Conservation (phyloP, 306 rosid genomes). For the Glycine tomentella region DNA sequence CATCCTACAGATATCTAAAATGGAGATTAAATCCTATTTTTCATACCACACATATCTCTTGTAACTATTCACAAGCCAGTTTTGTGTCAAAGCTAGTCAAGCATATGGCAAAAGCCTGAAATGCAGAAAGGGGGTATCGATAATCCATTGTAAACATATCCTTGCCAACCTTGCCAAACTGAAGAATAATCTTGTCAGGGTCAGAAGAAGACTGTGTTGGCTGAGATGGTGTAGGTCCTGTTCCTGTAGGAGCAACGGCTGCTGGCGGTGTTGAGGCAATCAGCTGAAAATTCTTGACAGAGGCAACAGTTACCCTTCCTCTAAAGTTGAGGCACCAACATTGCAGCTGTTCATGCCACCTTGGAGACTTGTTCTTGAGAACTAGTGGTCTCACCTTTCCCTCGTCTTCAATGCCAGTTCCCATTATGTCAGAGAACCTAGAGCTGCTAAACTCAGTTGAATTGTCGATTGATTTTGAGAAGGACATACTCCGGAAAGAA, state of each 20-base stretch:
- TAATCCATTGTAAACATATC: constrained; percentile 99
- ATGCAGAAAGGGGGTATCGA: constrained; percentile 92
- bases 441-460: constrained; percentile 89
- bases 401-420: constrained; percentile 60
- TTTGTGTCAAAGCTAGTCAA: constrained; percentile 99
- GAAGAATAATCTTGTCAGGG: constrained; percentile 96
- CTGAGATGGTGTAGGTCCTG: constrained; percentile 64
- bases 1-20: constrained; percentile 59
- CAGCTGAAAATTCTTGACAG: constrained; percentile 95
- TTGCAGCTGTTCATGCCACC: constrained; percentile 98
- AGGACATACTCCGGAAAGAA: constrained; percentile 88
- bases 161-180: constrained; percentile 97
- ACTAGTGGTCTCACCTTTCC: constrained; percentile 77
- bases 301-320: constrained; percentile 96
- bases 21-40: constrained; percentile 48
- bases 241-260: constrained; percentile 47
- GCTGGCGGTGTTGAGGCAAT: constrained; percentile 76
- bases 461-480: constrained; percentile 76
- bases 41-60: constrained; percentile 45
- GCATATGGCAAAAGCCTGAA: constrained; percentile 99
- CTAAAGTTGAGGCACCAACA: constrained; percentile 98
- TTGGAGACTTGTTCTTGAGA: constrained; percentile 93
- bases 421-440: constrained; percentile 80
- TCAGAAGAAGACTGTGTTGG: constrained; percentile 72
- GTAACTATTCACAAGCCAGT: constrained; percentile 92